These are phyloP conservation scores for Capsicum rhomboideum DNA, from an alignment of 257 asterid species.

Conservation along the genomic window DNA sequence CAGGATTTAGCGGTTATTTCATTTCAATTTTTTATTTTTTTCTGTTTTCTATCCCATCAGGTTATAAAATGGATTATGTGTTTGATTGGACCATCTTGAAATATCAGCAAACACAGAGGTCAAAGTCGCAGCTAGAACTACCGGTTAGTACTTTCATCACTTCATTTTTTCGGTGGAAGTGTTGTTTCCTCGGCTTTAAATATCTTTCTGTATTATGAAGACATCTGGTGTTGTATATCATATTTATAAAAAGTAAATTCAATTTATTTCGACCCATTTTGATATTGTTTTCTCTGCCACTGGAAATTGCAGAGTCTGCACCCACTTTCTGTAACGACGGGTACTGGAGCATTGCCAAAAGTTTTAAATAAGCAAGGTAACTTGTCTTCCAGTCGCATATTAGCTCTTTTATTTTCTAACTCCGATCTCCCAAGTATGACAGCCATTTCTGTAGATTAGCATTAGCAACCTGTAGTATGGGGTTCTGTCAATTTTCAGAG, in stretches of 20 bases:
- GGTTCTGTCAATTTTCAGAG: neutral
- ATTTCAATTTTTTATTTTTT: neutral
- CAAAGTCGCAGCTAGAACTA: conserved; percentile 1
- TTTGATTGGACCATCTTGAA: conserved; percentile 29
- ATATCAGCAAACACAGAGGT: conserved; percentile 21
- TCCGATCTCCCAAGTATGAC: neutral
- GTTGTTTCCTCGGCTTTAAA: neutral
- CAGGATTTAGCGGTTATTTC: neutral
- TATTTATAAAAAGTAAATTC: neutral
- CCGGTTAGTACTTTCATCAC: conserved; percentile 3
- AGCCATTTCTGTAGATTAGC: neutral
- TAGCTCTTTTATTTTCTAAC: neutral
- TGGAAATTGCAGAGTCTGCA: conserved; percentile 1
- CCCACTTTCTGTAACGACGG: neutral
- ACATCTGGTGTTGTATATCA: neutral
- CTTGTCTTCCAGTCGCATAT: neutral
- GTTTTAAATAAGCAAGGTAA: conserved; percentile 7
- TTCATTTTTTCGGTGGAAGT: neutral
- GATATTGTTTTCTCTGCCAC: neutral
- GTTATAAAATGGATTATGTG: conserved; percentile 15
- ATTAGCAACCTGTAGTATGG: neutral
- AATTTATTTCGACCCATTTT: neutral
- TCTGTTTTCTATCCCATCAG: conserved; percentile 3
- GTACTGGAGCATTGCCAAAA: conserved; percentile 1
- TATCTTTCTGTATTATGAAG: neutral